Percentiles rank a stretch among this genome's conserved stretches.
Conservation (phyloP, 2,329 filamentous ascomycete species). For the Aaosphaeria pasadenensis region DNA sequence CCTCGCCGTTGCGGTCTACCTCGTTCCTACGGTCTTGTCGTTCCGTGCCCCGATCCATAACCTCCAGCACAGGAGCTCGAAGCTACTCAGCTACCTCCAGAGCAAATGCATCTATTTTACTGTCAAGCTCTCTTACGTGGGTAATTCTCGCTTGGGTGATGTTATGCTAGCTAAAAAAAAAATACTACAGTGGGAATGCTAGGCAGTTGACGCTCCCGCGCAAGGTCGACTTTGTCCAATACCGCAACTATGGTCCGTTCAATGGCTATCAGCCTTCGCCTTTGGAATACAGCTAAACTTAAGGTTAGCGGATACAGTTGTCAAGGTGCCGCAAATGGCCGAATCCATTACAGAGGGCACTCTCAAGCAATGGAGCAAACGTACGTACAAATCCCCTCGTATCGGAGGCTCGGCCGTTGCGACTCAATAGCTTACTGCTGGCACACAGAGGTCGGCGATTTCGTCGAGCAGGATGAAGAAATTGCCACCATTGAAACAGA, state of each 20-base stretch:
- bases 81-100: slow-evolving; percentile 33
- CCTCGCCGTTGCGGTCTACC: slow-evolving; percentile 24
- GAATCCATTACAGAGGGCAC: slow-evolving; percentile 98
- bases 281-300: slow-evolving; percentile 3
- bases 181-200: slow-evolving; percentile 22
- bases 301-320: slow-evolving; percentile 66
- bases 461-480: slow-evolving; percentile 92
- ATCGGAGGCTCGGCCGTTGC: too few species aligned
- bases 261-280: background rate
- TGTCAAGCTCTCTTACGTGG: too few species aligned
- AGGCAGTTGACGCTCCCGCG: slow-evolving; percentile 23
- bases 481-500: slow-evolving; percentile 99
- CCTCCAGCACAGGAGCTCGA: slow-evolving; percentile 19
- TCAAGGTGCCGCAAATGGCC: slow-evolving; percentile 97
- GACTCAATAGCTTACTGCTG: too few species aligned
- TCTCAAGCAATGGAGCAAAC: slow-evolving; percentile 90
- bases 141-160: too few species aligned
- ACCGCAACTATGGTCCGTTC: slow-evolving; percentile 32
- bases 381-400: slow-evolving; percentile 35
- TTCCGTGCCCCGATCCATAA: slow-evolving; percentile 16
- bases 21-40: slow-evolving; percentile 28
- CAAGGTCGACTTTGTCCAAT: slow-evolving; percentile 27
- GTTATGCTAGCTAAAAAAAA: slow-evolving; percentile 5
- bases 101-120: slow-evolving; percentile 21
- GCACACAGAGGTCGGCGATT: slow-evolving; percentile 73